Evolutionary conservation across 2,329 filamentous ascomycete species (phyloP).

Genomic region (Calonectria henricotiae): DNA sequence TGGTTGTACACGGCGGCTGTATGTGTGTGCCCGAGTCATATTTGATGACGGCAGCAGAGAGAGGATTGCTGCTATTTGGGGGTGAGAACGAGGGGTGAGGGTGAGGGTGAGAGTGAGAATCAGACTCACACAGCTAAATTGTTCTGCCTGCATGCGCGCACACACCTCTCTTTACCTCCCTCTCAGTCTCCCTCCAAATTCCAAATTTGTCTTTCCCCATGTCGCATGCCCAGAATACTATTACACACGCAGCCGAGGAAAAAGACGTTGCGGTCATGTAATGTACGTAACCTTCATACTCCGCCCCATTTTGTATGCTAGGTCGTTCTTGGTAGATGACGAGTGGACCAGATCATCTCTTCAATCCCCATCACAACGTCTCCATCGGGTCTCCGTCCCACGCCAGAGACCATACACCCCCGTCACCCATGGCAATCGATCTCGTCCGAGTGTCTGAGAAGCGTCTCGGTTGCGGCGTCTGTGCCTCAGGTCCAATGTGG

Average conservation of each 20-base stretch:
- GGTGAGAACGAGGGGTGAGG: neutral
- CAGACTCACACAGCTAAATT: neutral
- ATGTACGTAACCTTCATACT: constrained; percentile 35
- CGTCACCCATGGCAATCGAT: constrained; percentile 51
- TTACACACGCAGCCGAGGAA: constrained; percentile 3
- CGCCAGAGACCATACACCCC: constrained; percentile 30
- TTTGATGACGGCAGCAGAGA: constrained; percentile 19
- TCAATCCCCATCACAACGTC: constrained; percentile 35
- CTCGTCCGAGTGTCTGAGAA: constrained; percentile 32
- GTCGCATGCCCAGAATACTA: neutral
- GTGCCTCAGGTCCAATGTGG: constrained; percentile 39
- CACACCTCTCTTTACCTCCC: neutral
- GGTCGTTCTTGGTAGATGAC: constrained; percentile 40
- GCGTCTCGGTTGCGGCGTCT: constrained; percentile 29
- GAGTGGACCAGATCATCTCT: constrained; percentile 51
- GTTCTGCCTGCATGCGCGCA: neutral
- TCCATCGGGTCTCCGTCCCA: constrained; percentile 34
- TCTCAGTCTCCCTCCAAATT: neutral
- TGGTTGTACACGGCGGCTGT: constrained; percentile 16
- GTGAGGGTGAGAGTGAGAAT: neutral
- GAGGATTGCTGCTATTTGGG: neutral
- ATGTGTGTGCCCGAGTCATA: constrained; percentile 17
- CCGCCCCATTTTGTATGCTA: constrained; percentile 41
- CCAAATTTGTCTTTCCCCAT: constrained; percentile 20
- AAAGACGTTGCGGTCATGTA: constrained; percentile 25